Percentiles rank a stretch among this genome's conserved stretches.
These are phyloP conservation scores for Alliaria petiolata DNA, from an alignment of 345 rosid genomes.

Conservation along the genomic window DNA sequence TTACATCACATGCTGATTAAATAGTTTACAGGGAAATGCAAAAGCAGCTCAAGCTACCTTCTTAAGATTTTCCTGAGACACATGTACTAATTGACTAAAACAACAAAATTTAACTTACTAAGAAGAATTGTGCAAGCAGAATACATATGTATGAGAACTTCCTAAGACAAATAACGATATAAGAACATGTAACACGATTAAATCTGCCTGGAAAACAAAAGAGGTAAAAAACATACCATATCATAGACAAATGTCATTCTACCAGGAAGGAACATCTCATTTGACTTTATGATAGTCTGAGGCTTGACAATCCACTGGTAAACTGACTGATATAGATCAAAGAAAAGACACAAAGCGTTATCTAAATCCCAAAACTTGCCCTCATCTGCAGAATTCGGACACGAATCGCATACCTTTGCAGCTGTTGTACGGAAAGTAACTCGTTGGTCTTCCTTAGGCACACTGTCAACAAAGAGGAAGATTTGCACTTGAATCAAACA, in stretches of 20 bases:
- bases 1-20: not conserved
- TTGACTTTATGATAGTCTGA: conserved; percentile 74
- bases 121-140: not conserved
- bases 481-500: not conserved
- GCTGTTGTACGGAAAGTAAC: conserved; percentile 77
- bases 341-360: not conserved
- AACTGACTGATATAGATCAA: conserved; percentile 56
- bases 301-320: conserved; percentile 95
- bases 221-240: conserved; percentile 44
- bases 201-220: not conserved
- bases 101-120: not conserved
- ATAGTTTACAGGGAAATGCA: too few species aligned
- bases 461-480: conserved; percentile 37
- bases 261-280: conserved; percentile 97
- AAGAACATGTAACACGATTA: not conserved
- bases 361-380: not conserved
- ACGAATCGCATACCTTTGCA: conserved; percentile 58
- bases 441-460: conserved; percentile 68
- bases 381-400: not conserved
- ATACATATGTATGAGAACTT: not conserved
- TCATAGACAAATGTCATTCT: conserved; percentile 83
- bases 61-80: not conserved
- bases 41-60: too few species aligned
- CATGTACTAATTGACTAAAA: not conserved
- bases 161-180: not conserved